phyloP scores from a whole-genome alignment of 352 stramenopile genomes.

The Globisporangium cylindrosporum region DNA sequence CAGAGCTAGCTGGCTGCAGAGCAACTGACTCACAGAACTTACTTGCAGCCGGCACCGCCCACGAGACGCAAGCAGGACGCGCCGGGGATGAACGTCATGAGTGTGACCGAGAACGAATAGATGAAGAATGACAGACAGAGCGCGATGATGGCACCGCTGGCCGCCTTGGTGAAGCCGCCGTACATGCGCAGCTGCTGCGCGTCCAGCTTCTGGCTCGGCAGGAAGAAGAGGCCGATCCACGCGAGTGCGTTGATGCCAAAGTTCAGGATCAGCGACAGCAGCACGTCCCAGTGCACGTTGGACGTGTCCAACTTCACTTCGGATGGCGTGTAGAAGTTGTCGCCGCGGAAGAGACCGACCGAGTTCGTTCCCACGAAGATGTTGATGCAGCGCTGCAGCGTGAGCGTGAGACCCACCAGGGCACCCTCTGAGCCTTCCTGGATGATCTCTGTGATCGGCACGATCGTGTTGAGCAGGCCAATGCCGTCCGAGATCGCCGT shows the following conservation, averaged over 20 bases:
- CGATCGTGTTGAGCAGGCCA: slow-evolving; percentile 25
- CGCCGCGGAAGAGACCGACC: slow-evolving; percentile 25
- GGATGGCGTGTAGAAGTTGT: slow-evolving; percentile 21
- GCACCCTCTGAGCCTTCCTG: slow-evolving; percentile 28
- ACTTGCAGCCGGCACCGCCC: not conserved
- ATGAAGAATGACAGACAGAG: slow-evolving; percentile 14
- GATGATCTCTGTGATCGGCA: slow-evolving; percentile 33
- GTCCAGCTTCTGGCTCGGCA: slow-evolving; percentile 60
- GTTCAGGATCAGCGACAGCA: slow-evolving; percentile 27
- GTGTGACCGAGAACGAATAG: slow-evolving; percentile 17
- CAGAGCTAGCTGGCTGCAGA: too few species aligned
- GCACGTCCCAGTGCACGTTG: slow-evolving; percentile 19
- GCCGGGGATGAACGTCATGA: slow-evolving; percentile 18
- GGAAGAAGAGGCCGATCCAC: slow-evolving; percentile 27
- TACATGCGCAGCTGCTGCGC: slow-evolving; percentile 69
- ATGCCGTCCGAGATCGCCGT: slow-evolving; percentile 29
- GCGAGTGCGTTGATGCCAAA: slow-evolving; percentile 33
- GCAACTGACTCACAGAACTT: not conserved
- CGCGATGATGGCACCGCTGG: slow-evolving; percentile 14
- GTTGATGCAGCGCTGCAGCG: slow-evolving; percentile 26
- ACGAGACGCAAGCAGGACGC: not conserved
- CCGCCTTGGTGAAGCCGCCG: slow-evolving; percentile 49
- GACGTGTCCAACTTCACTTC: slow-evolving; percentile 21
- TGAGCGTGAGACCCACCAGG: slow-evolving; percentile 23
- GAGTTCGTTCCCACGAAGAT: slow-evolving; percentile 33